Evolutionary conservation across 345 rosid species (phyloP).

Genomic region (Turnera subulata): DNA sequence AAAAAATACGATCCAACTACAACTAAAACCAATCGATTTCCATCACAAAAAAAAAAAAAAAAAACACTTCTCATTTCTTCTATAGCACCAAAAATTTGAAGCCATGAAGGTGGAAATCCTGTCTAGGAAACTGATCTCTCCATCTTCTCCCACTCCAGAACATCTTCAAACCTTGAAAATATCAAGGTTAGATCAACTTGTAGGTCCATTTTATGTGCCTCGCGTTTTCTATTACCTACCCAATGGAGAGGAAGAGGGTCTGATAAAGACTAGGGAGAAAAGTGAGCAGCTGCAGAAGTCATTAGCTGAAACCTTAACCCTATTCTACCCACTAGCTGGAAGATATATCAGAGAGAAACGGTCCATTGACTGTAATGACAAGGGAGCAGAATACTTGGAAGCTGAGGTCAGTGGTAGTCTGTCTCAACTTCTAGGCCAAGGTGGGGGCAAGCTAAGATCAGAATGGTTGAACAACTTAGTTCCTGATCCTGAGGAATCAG

Average conservation of each 20-base stretch:
- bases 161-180: conserved; percentile 13
- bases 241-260: no score
- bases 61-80: no score
- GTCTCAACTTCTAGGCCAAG: neutral
- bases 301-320: conserved; percentile 19
- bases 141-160: conserved; percentile 23
- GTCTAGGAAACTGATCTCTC: conserved; percentile 20
- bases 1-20: no score
- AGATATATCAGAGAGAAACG: conserved; percentile 15
- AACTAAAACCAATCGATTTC: no score
- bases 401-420: conserved; percentile 10
- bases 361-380: conserved; percentile 13
- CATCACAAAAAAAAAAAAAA: no score
- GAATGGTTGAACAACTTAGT: conserved; percentile 5
- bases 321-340: conserved; percentile 24
- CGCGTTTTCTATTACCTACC: conserved; percentile 17
- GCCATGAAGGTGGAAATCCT: conserved; percentile 21
- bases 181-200: conserved; percentile 24
- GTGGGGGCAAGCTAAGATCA: neutral
- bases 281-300: conserved; percentile 11
- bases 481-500: conserved; percentile 6
- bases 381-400: conserved; percentile 18
- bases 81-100: no score
- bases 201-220: conserved; percentile 11
- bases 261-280: neutral